These are phyloP conservation scores for Cokeromyces recurvatus DNA, from an alignment of 371 early-diverging fungal genomes.

Conservation along the genomic window DNA sequence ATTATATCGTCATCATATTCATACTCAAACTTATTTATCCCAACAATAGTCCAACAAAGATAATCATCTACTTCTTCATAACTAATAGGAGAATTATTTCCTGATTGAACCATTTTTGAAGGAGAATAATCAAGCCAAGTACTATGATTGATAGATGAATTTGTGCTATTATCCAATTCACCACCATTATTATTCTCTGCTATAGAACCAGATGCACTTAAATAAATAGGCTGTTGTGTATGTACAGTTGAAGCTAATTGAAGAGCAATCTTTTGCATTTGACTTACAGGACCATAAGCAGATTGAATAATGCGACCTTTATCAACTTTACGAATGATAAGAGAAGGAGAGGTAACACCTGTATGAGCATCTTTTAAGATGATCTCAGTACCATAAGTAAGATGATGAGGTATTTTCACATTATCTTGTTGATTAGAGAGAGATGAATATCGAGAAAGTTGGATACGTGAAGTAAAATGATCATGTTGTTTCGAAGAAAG, in stretches of 20 bases:
- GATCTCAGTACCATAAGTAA: conserved; percentile 69
- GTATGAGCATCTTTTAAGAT: conserved; percentile 62
- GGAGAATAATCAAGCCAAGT: conserved; percentile 30
- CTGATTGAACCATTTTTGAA: conserved; percentile 32
- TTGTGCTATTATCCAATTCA: background rate
- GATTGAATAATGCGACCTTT: conserved; percentile 62
- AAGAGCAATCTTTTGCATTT: conserved; percentile 85
- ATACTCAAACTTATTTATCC: conserved; percentile 59
- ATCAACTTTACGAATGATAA: conserved; percentile 79
- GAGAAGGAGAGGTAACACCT: conserved; percentile 61
- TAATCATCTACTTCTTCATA: conserved; percentile 63
- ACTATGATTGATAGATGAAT: conserved; percentile 1
- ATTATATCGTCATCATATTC: conserved; percentile 44
- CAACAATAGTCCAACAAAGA: conserved; percentile 86
- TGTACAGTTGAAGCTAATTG: conserved; percentile 40
- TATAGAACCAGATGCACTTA: conserved; percentile 33
- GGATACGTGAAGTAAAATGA: conserved; percentile 2
- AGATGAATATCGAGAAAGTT: conserved; percentile 3
- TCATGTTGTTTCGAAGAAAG: background rate
- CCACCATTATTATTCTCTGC: background rate
- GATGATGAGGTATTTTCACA: conserved; percentile 39
- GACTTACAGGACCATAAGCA: conserved; percentile 73
- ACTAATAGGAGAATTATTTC: conserved; percentile 12
- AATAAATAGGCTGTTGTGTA: conserved; percentile 29
- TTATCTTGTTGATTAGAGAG: background rate